Base-by-base conservation (phyloP, 179 eudicot genomes). In the Nepenthes alata region DNA sequence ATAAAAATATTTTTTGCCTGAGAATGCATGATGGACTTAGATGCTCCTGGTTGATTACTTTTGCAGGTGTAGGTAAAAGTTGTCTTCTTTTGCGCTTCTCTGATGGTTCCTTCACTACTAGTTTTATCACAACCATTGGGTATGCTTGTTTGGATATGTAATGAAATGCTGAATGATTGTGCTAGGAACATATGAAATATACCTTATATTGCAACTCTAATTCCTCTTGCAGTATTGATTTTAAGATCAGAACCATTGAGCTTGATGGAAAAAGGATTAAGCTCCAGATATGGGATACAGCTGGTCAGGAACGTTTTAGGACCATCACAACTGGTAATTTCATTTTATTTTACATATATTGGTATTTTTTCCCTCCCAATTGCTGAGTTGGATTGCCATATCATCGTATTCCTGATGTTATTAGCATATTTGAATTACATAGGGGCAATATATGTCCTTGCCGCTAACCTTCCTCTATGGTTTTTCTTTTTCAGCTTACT, bases 201-300 rank as follows among this genome's bases (percentile, higher is more conserved):
- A 3, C 60, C 60, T 66, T 9, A 55, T 6, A 35, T 59, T 59
- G 53, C 15, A 61, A 44, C 61, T 10, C 47, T 50, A 35, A 35
- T 54, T 51, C 37, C 16, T 55, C 44, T 4, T 71, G 67, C 72
- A 78, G 79, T 69, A 78, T 78, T 47, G 82, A 78, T 66, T 78
- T 78, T 66, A 78, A 78, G 74, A 75, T 78, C 47, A 75, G 82
- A 37, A 78, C 82, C 69, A 75, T 78, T 58, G 79, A 74, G 70
- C 79, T 75, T 62, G 79, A 75, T 72, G 79, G 77, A 15, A 74
- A 74, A 67, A 65, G 79, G 52, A 75, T 75, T 51, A 78, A 78
- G 70, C 81, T 78, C 53, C 81, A 78, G 72, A 78, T 78, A 12
- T 78, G 81, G 81, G 81, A 78, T 44, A 78, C 78, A 64, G 81